phyloP scores from a whole-genome alignment of 2,329 filamentous ascomycete species.

The Fusarium caatingaense region DNA sequence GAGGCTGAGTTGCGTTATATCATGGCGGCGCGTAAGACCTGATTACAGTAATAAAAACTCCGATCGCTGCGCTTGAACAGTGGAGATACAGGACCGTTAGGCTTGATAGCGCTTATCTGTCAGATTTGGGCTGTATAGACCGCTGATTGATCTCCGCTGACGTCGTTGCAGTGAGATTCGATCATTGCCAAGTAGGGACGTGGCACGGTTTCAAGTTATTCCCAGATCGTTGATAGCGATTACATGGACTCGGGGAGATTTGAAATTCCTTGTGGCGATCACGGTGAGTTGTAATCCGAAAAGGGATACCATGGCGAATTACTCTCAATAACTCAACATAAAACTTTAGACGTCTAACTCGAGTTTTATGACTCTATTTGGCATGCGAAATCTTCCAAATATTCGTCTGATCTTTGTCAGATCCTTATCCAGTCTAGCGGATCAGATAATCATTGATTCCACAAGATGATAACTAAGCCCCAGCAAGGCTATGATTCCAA shows the following conservation, averaged over 20 bases:
- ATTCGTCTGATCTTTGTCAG: neutral
- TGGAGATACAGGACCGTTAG: neutral
- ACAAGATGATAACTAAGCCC: neutral
- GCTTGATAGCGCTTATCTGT: slow-evolving; percentile 3
- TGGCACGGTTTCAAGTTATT: neutral
- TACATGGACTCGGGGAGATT: neutral
- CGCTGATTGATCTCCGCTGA: neutral
- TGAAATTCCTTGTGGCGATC: neutral
- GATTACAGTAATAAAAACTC: neutral
- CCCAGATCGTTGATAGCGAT: neutral
- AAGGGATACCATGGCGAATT: neutral
- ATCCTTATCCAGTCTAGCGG: neutral
- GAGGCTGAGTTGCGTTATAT: neutral
- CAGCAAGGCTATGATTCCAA: neutral
- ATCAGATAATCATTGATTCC: neutral
- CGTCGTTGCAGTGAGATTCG: slow-evolving; percentile 6
- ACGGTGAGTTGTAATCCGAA: neutral
- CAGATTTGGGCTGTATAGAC: neutral
- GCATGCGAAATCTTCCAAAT: neutral
- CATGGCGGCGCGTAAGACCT: neutral
- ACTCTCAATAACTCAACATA: neutral
- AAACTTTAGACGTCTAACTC: neutral
- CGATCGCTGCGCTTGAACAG: neutral
- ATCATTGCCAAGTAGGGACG: neutral
- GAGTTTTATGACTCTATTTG: neutral